Base-by-base conservation (phyloP, 106 monocot genomes). In the Xerophyta viscosa region DNA sequence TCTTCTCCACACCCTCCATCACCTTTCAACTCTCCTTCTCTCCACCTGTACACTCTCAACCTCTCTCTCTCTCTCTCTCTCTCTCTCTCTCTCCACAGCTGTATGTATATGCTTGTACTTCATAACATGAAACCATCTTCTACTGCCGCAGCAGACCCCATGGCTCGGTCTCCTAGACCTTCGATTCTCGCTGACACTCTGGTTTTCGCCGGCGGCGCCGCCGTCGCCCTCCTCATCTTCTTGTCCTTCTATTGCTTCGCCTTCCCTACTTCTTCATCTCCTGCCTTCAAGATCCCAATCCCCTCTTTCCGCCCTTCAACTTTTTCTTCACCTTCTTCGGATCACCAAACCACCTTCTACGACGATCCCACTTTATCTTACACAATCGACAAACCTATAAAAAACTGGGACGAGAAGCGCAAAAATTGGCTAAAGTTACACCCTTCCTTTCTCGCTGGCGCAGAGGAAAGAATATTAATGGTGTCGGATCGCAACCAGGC, bases 341-440 rank as follows among this genome's bases (percentile, higher is more conserved):
- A 50, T 12, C 29, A 10, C 31, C 29, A 23, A 0, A 24, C 21
- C 2, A 66, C 56, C 52, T 72, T 78, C 67, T 78, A 67, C 63
- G 67, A 72, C 24, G 71, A 78, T 41, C 78, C 71, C 14, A 14
- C 36, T 0, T 57, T 78, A 37, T 29, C 31, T 48, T 78, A 72
- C 67, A 58, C 71, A 20, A 41, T 72, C 24, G 30, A 62, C 3
- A 15, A 19, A 23, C 50, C 64, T 0, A 23, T 78, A 33, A 29
- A 13, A 4, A 39, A 68, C 46, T 78, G 78, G 78, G 72, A 78
- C 67, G 62, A n/a, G 8, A 71, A 78, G 48, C 71, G 78, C 24
- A 20, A 22, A 4, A 20, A 46, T 3, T 78, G 78, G 78, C 46
- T 78, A 27, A 41, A 24, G 31, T 39, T 4, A 21, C 54, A 77